A percentile compares a stretch with the other conserved stretches of the same genome.
Evolutionary conservation across 2,329 filamentous ascomycete genomes (phyloP).

Genomic region (Neofusicoccum ribis): DNA sequence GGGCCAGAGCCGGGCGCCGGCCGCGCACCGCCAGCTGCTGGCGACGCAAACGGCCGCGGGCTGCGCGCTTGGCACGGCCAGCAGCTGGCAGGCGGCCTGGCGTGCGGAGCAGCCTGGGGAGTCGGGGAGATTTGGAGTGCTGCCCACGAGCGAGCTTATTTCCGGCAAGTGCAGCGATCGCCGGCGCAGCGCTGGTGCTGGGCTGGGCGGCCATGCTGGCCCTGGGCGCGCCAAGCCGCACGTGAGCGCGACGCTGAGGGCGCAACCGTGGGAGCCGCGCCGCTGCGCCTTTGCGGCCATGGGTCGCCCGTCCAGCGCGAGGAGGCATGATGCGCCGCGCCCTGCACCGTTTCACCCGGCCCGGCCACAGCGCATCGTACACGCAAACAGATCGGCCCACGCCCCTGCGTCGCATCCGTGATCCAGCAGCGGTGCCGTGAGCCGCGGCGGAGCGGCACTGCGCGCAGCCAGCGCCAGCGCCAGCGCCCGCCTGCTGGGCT

Average conservation of each 20-base stretch:
- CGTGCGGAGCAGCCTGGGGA: background rate
- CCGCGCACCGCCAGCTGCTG: background rate
- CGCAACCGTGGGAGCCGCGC: too few species aligned
- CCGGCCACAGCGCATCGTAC: background rate
- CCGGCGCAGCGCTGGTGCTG: background rate
- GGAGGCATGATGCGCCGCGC: background rate
- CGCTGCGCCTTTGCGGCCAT: background rate
- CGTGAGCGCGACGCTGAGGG: background rate
- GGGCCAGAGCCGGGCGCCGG: background rate
- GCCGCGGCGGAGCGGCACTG: background rate
- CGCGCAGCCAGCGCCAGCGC: background rate
- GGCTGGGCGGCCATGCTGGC: background rate
- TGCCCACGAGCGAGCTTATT: background rate
- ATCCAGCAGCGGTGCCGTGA: background rate
- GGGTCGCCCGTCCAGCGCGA: background rate
- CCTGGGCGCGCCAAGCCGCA: constrained; percentile 6
- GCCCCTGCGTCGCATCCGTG: constrained; percentile 11
- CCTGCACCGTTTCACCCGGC: constrained; percentile 2
- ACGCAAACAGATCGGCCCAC: constrained; percentile 3
- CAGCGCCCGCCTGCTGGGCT: background rate
- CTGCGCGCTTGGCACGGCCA: background rate
- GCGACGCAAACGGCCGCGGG: background rate
- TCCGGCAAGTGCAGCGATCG: background rate
- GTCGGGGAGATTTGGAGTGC: background rate
- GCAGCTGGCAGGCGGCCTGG: background rate